These are phyloP conservation scores for Trichophyton benhamiae DNA, from an alignment of 2,329 filamentous ascomycete species.

Conservation along the genomic window DNA sequence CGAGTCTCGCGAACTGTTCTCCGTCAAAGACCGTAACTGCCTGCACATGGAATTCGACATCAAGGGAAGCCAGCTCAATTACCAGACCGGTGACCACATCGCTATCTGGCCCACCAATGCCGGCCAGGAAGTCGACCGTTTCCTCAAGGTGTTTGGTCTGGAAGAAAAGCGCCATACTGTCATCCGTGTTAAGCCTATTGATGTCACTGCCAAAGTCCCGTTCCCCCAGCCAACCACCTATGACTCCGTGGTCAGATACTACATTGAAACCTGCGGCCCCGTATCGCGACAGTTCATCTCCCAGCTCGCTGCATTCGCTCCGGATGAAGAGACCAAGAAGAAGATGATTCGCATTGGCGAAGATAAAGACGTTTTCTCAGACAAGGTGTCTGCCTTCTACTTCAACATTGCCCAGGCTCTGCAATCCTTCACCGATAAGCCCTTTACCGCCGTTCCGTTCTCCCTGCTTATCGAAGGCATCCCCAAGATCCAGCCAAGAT, in stretches of 20 bases:
- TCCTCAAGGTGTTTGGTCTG: constrained; percentile 68
- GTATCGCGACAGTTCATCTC: constrained; percentile 92
- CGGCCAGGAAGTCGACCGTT: constrained; percentile 80
- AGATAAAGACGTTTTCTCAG: constrained; percentile 91
- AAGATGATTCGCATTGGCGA: constrained; percentile 80
- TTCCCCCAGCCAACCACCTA: constrained; percentile 96
- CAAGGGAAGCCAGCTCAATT: constrained; percentile 74
- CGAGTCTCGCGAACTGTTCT: constrained; percentile 85
- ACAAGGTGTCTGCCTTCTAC: constrained; percentile 66
- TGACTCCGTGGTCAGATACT: constrained; percentile 83
- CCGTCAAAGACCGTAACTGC: constrained; percentile 80
- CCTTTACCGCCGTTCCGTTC: constrained; percentile 79
- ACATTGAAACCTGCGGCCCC: constrained; percentile 90
- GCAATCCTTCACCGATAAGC: constrained; percentile 57
- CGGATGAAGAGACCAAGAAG: constrained; percentile 68
- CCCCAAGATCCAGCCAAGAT: constrained; percentile 89
- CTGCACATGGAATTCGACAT: constrained; percentile 93
- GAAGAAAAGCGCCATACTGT: constrained; percentile 66
- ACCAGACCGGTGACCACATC: constrained; percentile 95
- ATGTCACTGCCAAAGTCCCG: constrained; percentile 91
- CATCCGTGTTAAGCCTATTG: constrained; percentile 77
- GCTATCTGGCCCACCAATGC: constrained; percentile 95
- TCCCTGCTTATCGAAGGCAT: constrained; percentile 88
- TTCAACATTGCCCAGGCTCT: constrained; percentile 85
- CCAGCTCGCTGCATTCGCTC: constrained; percentile 76